Evolutionary conservation across 2,329 filamentous ascomycete species (phyloP).

Genomic region (Fusarium udum): DNA sequence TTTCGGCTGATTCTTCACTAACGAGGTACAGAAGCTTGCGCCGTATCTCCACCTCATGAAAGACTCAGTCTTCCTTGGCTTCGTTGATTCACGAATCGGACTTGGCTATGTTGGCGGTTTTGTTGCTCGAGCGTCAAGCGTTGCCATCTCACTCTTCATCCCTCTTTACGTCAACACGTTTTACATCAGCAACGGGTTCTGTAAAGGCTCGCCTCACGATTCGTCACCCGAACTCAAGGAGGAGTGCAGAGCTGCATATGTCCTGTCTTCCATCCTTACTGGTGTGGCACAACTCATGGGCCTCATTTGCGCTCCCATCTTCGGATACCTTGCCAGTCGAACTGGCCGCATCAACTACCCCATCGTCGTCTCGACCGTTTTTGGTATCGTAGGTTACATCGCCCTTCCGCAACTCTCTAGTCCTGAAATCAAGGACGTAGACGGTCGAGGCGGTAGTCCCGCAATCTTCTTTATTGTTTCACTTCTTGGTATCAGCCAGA

Average conservation of each 20-base stretch:
- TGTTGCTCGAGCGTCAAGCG: slow-evolving; percentile 91
- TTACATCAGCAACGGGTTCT: slow-evolving; percentile 84
- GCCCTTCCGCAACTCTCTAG: slow-evolving; percentile 79
- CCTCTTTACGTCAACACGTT: slow-evolving; percentile 93
- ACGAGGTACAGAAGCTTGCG: slow-evolving; percentile 50
- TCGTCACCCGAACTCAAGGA: slow-evolving; percentile 80
- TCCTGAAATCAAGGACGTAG: slow-evolving; percentile 74
- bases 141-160: slow-evolving; percentile 94
- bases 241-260: slow-evolving; percentile 86
- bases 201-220: slow-evolving; percentile 72
- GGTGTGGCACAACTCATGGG: slow-evolving; percentile 90
- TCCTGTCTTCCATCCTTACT: slow-evolving; percentile 85
- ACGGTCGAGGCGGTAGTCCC: slow-evolving; percentile 72
- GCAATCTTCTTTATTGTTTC: slow-evolving; percentile 80
- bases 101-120: slow-evolving; percentile 94
- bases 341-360: slow-evolving; percentile 75
- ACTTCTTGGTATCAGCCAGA: slow-evolving; percentile 90
- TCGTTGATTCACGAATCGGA: slow-evolving; percentile 79
- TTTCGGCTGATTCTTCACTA: not conserved
- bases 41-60: slow-evolving; percentile 70
- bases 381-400: slow-evolving; percentile 82
- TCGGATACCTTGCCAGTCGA: slow-evolving; percentile 84
- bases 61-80: slow-evolving; percentile 73
- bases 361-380: slow-evolving; percentile 73
- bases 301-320: slow-evolving; percentile 83